phyloP scores from a whole-genome alignment of 768 basidiomycete species.

The Wakefieldia striispora region DNA sequence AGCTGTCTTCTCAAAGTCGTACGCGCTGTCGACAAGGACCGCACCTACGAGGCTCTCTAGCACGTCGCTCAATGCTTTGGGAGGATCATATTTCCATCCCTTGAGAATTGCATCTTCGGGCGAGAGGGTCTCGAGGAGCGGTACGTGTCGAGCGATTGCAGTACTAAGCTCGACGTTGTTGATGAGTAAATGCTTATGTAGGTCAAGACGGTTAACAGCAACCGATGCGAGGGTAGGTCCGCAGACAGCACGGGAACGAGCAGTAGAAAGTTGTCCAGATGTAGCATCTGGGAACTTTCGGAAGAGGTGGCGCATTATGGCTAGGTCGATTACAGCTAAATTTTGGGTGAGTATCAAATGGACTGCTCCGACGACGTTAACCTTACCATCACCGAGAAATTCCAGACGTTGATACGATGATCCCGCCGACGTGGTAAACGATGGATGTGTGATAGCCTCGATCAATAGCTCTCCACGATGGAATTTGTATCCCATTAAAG shows the following conservation, averaged over 20 bases:
- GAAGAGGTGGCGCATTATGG: constrained; percentile 70
- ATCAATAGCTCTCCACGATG: constrained; percentile 57
- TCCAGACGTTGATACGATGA: constrained; percentile 84
- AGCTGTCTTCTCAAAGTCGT: constrained; percentile 66
- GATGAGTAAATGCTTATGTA: constrained; percentile 71
- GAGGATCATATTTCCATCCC: constrained; percentile 83
- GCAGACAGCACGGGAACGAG: constrained; percentile 71
- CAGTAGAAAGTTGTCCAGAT: constrained; percentile 73
- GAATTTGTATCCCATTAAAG: constrained; percentile 69
- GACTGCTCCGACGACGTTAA: neutral
- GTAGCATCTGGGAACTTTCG: constrained; percentile 66
- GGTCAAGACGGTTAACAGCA: constrained; percentile 57
- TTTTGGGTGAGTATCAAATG: constrained; percentile 8
- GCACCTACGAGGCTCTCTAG: constrained; percentile 85
- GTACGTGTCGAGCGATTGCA: constrained; percentile 61
- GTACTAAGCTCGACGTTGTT: constrained; percentile 66
- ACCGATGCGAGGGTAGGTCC: constrained; percentile 69
- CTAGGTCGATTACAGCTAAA: constrained; percentile 68
- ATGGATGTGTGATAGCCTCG: constrained; percentile 86
- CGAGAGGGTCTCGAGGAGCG: constrained; percentile 53
- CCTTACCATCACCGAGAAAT: constrained; percentile 85
- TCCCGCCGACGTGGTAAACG: constrained; percentile 51
- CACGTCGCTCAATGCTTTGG: constrained; percentile 82
- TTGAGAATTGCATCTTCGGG: constrained; percentile 60
- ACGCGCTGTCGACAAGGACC: constrained; percentile 76